Conservation (phyloP, 345 rosid species). For the Anacardium occidentale region DNA sequence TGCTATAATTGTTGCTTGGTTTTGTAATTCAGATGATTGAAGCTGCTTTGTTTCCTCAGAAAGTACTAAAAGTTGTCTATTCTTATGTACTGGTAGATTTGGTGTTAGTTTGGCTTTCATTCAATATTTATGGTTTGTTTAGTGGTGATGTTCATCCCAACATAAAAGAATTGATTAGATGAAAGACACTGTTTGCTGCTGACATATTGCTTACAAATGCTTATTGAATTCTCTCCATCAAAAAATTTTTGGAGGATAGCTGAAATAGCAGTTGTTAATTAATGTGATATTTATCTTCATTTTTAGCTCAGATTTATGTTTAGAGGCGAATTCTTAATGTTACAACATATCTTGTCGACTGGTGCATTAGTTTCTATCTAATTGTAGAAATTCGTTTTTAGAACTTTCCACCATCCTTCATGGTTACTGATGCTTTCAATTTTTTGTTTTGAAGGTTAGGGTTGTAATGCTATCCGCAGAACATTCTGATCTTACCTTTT, state of each 20-base stretch:
- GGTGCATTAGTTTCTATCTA: neutral
- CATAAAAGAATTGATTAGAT: no score
- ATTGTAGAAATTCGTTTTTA: neutral
- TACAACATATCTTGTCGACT: neutral
- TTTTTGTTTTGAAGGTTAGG: neutral
- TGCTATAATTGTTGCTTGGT: neutral
- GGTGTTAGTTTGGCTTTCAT: no score
- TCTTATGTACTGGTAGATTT: no score
- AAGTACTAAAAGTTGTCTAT: neutral
- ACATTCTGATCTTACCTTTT: neutral
- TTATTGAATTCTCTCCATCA: neutral
- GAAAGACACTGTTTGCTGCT: no score
- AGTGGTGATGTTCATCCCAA: no score
- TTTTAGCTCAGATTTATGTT: neutral
- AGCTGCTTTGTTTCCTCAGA: neutral
- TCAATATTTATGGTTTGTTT: no score
- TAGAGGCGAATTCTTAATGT: neutral
- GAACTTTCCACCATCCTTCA: neutral
- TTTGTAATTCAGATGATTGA: neutral
- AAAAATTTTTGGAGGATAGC: neutral
- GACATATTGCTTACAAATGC: no score
- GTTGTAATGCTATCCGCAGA: neutral
- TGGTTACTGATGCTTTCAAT: neutral
- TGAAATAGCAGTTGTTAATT: neutral
- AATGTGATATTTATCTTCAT: conserved; percentile 2